Percentiles rank a stretch among this genome's conserved stretches.
phyloP scores from a whole-genome alignment of 352 stramenopile species.

The Phytophthora syringae region DNA sequence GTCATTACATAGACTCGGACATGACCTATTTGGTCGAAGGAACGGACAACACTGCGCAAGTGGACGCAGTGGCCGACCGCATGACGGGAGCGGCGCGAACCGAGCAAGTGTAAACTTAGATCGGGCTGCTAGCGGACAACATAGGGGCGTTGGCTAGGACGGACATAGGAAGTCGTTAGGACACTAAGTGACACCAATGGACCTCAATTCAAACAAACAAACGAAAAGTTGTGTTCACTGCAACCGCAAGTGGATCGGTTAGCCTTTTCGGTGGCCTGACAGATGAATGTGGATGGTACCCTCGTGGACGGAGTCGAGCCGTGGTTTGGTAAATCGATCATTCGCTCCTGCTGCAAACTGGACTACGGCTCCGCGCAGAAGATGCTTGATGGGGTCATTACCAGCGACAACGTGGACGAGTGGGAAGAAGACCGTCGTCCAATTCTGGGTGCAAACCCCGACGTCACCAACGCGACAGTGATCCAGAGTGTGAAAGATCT shows the following conservation, averaged over 20 bases:
- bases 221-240: constrained; percentile 97
- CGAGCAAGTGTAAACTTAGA: background rate
- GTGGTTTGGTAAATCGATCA: constrained; percentile 98
- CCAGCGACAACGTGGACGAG: constrained; percentile 68
- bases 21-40: background rate
- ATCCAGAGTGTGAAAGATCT: constrained; percentile 76
- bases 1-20: background rate
- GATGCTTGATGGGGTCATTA: constrained; percentile 94
- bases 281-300: constrained; percentile 95
- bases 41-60: background rate
- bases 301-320: constrained; percentile 87
- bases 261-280: constrained; percentile 96
- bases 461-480: constrained; percentile 60
- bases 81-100: too few relatives aligned
- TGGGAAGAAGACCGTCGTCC: constrained; percentile 64
- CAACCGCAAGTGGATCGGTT: constrained; percentile 97
- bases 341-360: constrained; percentile 96
- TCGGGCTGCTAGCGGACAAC: background rate
- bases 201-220: too few relatives aligned
- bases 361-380: constrained; percentile 97
- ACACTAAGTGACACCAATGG: background rate
- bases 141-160: background rate
- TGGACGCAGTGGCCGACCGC: too few relatives aligned
- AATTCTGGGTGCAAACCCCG: constrained; percentile 45
- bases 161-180: background rate